Percentiles rank a stretch among this genome's conserved stretches.
Conservation (phyloP, 805 yeast species). For the Candida silvicultrix region DNA sequence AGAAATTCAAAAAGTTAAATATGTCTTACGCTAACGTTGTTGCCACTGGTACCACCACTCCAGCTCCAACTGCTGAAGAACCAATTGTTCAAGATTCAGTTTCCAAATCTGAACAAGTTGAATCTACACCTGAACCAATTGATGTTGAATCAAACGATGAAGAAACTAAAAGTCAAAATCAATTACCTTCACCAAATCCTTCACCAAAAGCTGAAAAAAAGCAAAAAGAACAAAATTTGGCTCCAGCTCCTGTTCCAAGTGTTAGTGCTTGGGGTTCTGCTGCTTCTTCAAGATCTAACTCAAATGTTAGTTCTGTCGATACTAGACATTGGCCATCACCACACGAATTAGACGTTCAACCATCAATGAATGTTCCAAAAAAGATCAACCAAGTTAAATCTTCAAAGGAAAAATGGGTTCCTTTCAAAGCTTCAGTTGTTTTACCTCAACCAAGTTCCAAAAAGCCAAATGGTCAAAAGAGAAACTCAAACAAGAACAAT, state of each 20-base stretch:
- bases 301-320: conserved; percentile 17
- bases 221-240: conserved; percentile 28
- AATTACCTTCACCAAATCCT: conserved; percentile 22
- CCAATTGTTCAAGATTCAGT: conserved; percentile 5
- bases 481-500: conserved; percentile 12
- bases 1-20: not conserved
- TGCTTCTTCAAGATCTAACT: conserved; percentile 20
- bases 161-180: conserved; percentile 6
- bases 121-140: conserved; percentile 1
- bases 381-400: conserved; percentile 15
- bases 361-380: conserved; percentile 4
- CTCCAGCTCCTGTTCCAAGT: conserved; percentile 63
- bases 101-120: not conserved
- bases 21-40: conserved; percentile 23
- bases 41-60: conserved; percentile 18
- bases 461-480: conserved; percentile 17
- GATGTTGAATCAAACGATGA: conserved; percentile 5
- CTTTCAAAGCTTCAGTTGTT: conserved; percentile 53
- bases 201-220: conserved; percentile 20
- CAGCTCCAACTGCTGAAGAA: conserved; percentile 11
- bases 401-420: conserved; percentile 62
- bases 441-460: conserved; percentile 28
- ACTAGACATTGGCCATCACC: conserved; percentile 31
- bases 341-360: conserved; percentile 24
- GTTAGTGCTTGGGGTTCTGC: conserved; percentile 54